Conservation (phyloP, 345 rosid species). For the Brassica carinata region DNA sequence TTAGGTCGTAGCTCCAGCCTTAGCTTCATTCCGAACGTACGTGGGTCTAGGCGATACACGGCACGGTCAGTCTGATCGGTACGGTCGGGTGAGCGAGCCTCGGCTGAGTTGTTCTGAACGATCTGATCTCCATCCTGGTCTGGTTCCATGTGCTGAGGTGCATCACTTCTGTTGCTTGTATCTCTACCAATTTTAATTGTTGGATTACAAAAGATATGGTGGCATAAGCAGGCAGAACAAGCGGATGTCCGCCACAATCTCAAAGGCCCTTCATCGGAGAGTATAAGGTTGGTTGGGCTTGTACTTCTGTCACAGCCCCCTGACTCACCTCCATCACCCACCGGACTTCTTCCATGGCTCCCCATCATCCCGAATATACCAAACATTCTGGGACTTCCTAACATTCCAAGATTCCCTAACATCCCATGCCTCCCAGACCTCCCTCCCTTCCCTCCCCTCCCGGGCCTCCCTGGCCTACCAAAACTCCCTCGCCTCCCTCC, state of each 20-base stretch:
- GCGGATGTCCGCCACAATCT: background rate
- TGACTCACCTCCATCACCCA: background rate
- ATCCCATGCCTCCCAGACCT: background rate
- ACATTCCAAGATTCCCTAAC: background rate
- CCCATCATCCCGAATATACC: background rate
- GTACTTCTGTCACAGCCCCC: background rate
- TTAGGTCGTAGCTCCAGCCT: too few species aligned
- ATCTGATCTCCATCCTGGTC: too few species aligned
- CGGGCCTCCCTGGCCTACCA: background rate
- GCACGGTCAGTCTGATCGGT: too few species aligned
- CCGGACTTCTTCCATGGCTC: background rate
- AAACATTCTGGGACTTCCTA: background rate
- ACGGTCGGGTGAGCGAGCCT: too few species aligned
- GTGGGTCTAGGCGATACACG: too few species aligned
- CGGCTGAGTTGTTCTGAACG: too few species aligned
- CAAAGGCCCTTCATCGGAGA: background rate
- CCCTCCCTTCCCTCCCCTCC: slow-evolving; percentile 2
- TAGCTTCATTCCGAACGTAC: too few species aligned
- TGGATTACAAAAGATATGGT: background rate
- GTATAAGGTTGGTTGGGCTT: background rate
- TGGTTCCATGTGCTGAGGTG: too few species aligned
- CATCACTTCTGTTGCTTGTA: background rate
- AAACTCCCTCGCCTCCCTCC: background rate
- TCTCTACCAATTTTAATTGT: background rate
- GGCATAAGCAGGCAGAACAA: slow-evolving; percentile 16